Base-by-base conservation (phyloP, 2,329 filamentous ascomycete genomes). In the Calonectria leucothoes region DNA sequence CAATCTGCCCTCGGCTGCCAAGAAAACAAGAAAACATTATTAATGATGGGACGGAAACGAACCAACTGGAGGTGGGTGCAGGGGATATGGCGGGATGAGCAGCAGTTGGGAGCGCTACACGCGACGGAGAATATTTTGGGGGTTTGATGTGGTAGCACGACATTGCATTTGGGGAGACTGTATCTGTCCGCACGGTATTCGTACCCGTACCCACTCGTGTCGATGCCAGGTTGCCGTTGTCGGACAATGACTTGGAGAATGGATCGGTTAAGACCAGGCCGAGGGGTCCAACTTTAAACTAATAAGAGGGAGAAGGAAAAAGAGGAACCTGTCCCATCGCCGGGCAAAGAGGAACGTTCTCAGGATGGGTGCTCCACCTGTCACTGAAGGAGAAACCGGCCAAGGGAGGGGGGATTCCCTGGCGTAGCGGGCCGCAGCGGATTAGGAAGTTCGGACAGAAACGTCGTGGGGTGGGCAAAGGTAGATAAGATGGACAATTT, bases 371-470 rank as follows among this genome's bases (percentile, higher is more conserved):
- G 35, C 55, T 61, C 55, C 55, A 61, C 55, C 55, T 35, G 20
- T 6, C 17, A 20, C 27, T 55, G 55, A 61, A 59, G 1, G n/a
- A 61, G 55, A 61, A n/a, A 37, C 55, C 3, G 55, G 55, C 55
- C 33, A 42, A 35, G 55, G 55, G 33, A 12, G 55, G 55, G 11
- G 55, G 37, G 33, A 61, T 61, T 61, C 55, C 55, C 39, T 61
- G 55, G 55, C 55, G 33, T 61, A 23, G 55, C 55, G 55, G 55
- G 55, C 55, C 55, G 55, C 55, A 39, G 55, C 55, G 33, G 55
- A 61, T 61, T 61, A 61, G 55, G 55, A 61, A 61, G 55, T 61
- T 61, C 55, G 55, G 55, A 39, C 14, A 39, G 14, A 61, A 61
- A 61, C 55, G 55, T 61, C 55, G 55, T 37, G 55, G 33, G 35